Conservation (phyloP, 352 stramenopile species). For the Elongisporangium undulatum region DNA sequence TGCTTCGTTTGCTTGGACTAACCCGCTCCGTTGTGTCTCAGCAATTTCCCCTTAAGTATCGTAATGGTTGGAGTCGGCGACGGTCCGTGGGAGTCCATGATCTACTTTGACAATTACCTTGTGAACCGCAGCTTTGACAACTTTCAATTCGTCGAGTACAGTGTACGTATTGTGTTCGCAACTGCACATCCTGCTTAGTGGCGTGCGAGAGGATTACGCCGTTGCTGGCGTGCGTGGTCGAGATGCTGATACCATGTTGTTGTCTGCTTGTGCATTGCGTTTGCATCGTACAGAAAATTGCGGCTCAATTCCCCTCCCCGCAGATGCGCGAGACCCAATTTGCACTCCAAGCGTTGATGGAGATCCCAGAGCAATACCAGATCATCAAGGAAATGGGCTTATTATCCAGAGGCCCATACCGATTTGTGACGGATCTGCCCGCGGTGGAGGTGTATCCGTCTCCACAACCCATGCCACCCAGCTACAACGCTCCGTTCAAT, state of each 20-base stretch:
- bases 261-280: not conserved
- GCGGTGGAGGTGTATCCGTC: conserved; percentile 61
- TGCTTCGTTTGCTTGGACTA: not conserved
- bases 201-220: not conserved
- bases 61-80: conserved; percentile 81
- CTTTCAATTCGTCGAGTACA: conserved; percentile 86
- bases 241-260: not conserved
- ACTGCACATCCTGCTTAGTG: not conserved
- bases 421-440: conserved; percentile 47
- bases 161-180: conserved; percentile 18
- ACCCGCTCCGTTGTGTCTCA: conserved; percentile 8
- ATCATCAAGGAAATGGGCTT: conserved; percentile 74
- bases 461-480: conserved; percentile 23
- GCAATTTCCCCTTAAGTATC: conserved; percentile 76
- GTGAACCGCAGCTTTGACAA: conserved; percentile 81
- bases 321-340: conserved; percentile 67
- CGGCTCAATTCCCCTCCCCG: conserved; percentile 29
- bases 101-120: conserved; percentile 79
- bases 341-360: conserved; percentile 78
- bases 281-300: conserved; percentile 36
- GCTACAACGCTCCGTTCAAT: conserved; percentile 18
- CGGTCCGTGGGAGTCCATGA: conserved; percentile 78
- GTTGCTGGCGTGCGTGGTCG: not conserved
- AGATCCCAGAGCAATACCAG: conserved; percentile 80
- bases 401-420: conserved; percentile 37